Evolutionary conservation across 2,329 filamentous ascomycete genomes (phyloP), one percentile per base, ranked within the genome.

Genomic region (Colletotrichum eremochloae): DNA sequence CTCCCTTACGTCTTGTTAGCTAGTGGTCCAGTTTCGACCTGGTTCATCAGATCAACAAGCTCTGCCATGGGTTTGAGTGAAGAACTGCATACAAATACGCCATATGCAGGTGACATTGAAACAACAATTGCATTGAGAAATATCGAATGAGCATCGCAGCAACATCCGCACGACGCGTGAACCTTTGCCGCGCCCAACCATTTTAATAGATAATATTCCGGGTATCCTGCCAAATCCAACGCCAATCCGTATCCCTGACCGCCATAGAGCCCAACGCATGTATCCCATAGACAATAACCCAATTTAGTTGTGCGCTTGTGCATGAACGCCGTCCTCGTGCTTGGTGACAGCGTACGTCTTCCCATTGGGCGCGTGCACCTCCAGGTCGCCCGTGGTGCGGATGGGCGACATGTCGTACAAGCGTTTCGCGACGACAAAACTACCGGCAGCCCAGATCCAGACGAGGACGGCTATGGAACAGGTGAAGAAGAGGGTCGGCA

Each of bases 401-500:
- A 78, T 67, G 1, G 80, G 79, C 7, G 78, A 75, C 67, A 79
- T 79, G 8, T 76, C 78, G 76, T 88, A 90, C 15, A 85, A 67
- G 82, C 85, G 87, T 62, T 83, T 83, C 4, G 81, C 83, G 50
- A 84, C 77, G 63, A 87, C 44, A 79, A 91, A 95, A 60, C 86
- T 87, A 18, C 86, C 88, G 11, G 92, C 82, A 9, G 87, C 90
- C 90, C 91, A 93, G 24, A 88, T 81, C 89, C 93, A 96, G 73
- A 92, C 81, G 72, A 91, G 86, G 1, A 90, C 82, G 6, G 89
- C 92, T 31, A 90, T 80, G 60, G 86, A 86, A 15, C 87, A 89
- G 3, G 92, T 91, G 74, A 94, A 80, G 80, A 93, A 88, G 48
- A 96, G 82, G 0, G 90, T 88, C 1, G 93, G 93, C 0, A 94